Base-by-base conservation (phyloP, 441 rosid genomes). In the Pelargonium exstipulatum region DNA sequence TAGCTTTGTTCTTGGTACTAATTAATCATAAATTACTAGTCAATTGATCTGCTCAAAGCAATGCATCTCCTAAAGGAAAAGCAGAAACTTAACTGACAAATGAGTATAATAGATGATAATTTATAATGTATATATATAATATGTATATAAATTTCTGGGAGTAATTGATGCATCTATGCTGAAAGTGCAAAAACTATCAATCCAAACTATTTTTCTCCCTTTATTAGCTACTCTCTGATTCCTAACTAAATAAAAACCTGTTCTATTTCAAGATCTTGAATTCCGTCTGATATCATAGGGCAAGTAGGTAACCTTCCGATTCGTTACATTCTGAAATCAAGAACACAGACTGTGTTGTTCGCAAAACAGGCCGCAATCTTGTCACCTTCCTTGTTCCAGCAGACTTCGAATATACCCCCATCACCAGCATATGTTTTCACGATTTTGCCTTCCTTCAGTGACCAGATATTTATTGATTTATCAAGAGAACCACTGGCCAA, bases 371-470 rank as follows among this genome's bases (percentile, higher is more conserved):
- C 98, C 24, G 97, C 99, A 37, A 95, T 89, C 81, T 86, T 92
- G 82, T 86, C 90, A 53, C 99, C 97, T 80, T 95, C 98, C 79
- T 88, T 95, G 43, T 89, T 95, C 98, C 99, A 92, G 77, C 97
- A 90, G 71, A 92, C 99, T 79, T 95, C 97, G 66, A 89, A 95
- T 35, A 95, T 90, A 6, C 97, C 96, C n/a, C 99, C 99, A 9
- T 82, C 84, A 66, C 99, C 99, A 0, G 89, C 78, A 74, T 88
- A 92, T 12, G 98, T 90, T 79, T 88, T 92, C 58, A 88, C 90
- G 4, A 95, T 85, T 83, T 87, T 95, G 20, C 84, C 88, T 71
- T 95, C 98, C 80, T 90, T 95, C 67, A 92, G 69, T 8, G 99
- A 95, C 99, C 99, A 95, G 49, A 95, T 78, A 75, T 88, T 96